Evolutionary conservation across 768 basidiomycete species (phyloP), one percentile per base, ranked within the genome.

Genomic region (Lentinus tigrinus): DNA sequence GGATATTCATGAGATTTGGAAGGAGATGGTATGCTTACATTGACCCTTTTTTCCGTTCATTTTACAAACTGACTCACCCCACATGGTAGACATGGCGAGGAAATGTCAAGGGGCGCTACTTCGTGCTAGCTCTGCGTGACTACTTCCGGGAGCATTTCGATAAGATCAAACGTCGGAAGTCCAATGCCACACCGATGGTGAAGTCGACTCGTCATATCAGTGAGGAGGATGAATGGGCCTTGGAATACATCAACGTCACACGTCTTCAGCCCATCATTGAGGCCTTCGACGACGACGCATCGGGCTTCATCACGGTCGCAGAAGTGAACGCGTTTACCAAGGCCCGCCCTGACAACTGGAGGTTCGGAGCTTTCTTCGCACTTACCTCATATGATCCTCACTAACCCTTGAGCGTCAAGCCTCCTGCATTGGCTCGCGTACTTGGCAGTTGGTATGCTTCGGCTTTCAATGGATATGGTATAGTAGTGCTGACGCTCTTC

Each of bases 71-170:
- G 46, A 26, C n/a, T 10, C 17, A 14, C 34, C 14, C 3, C 38
- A n/a, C n/a, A n/a, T n/a, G n/a, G n/a, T n/a, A 82, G 81, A 73
- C 74, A 4, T 83, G 81, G 82, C 77, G 77, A 66, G 75, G 79
- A 8, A 81, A 74, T 58, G 81, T 83, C 27, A 81, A 83, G 62
- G 77, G 81, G 0, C 69, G 75, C 0, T 77, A 80, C 56, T 81
- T 83, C 48, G 78, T 81, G 4, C 72, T 80, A 49, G 74, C 72
- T 2, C 56, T 77, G 8, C 66, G 72, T 17, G 75, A 78, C 60
- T 70, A 74, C 58, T 74, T 72, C 52, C 53, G 66, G 4, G 67
- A 64, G 37, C 57, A 70, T 28, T 52, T 43, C 37, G 61, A 56
- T 19, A 28, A 54, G 6, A 17, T 47, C 51, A 47, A 28, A 9